These are phyloP conservation scores for Citrus trifoliata DNA, from an alignment of 345 rosid genomes.

Conservation along the genomic window DNA sequence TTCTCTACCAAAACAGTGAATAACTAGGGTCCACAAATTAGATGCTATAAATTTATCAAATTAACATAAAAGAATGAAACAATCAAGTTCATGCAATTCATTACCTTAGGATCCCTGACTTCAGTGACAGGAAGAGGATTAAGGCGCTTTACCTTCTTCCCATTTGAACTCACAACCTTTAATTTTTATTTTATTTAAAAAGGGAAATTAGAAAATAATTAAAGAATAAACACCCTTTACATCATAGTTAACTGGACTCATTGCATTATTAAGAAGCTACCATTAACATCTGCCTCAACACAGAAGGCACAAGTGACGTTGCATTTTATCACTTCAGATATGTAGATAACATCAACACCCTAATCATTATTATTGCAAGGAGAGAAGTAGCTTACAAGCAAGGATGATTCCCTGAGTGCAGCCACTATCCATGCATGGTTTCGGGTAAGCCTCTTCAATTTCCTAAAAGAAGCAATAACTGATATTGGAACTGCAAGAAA, in stretches of 20 bases:
- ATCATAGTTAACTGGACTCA: background rate
- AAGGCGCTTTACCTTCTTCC: constrained; percentile 78
- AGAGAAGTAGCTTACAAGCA: constrained; percentile 51
- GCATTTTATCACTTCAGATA: background rate
- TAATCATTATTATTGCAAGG: background rate
- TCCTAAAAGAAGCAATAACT: constrained; percentile 66
- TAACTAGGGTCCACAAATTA: constrained; percentile 53
- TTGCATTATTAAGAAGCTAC: background rate
- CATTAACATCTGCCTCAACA: background rate
- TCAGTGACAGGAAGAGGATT: constrained; percentile 55
- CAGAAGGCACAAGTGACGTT: background rate
- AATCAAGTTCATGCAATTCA: constrained; percentile 13
- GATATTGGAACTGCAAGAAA: constrained; percentile 68
- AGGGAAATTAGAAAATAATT: constrained; percentile 11
- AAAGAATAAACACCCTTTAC: background rate
- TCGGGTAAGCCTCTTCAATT: constrained; percentile 75
- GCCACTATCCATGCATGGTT: constrained; percentile 43
- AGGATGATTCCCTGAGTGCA: constrained; percentile 75
- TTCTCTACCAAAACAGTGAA: constrained; percentile 91
- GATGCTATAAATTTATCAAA: constrained; percentile 6
- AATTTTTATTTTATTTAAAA: constrained; percentile 9
- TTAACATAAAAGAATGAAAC: constrained; percentile 5
- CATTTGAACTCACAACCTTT: constrained; percentile 74
- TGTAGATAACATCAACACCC: background rate
- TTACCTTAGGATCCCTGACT: constrained; percentile 79